Conservation (phyloP, 106 monocot genomes). For the Posidonia australis region DNA sequence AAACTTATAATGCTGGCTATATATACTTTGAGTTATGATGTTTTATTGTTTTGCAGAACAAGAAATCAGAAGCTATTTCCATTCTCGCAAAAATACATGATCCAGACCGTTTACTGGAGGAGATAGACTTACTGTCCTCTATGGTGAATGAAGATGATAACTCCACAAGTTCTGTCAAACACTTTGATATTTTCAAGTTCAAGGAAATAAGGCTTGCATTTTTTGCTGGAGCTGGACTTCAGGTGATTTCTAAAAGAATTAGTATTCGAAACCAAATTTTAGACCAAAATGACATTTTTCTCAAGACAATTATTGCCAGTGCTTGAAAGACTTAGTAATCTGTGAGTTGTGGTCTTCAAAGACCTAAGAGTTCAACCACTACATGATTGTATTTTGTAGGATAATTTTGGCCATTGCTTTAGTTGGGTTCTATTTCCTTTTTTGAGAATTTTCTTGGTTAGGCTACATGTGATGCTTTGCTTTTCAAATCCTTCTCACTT, state of each 20-base stretch:
- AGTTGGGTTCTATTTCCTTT: too few relatives aligned
- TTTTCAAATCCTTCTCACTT: too few relatives aligned
- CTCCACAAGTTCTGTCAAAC: neutral
- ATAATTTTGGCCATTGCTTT: too few relatives aligned
- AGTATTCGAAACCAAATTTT: too few relatives aligned
- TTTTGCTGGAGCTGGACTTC: slow-evolving; percentile 23
- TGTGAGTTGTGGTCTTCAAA: too few relatives aligned
- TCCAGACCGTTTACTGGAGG: slow-evolving; percentile 17
- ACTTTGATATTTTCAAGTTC: slow-evolving; percentile 16
- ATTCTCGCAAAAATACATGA: slow-evolving; percentile 22
- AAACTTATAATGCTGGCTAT: neutral
- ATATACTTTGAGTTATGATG: neutral
- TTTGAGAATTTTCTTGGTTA: too few relatives aligned
- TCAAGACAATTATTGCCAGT: too few relatives aligned
- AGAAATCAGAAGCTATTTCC: slow-evolving; percentile 17
- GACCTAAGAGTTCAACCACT: too few relatives aligned
- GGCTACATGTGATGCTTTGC: too few relatives aligned
- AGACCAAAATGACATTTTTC: too few relatives aligned
- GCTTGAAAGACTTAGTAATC: too few relatives aligned
- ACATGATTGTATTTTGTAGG: too few relatives aligned
- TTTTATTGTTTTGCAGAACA: slow-evolving; percentile 8
- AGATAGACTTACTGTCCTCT: slow-evolving; percentile 16
- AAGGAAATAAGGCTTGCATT: slow-evolving; percentile 38
- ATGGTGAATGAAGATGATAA: slow-evolving; percentile 5
- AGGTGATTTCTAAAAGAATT: slow-evolving; percentile 8